Percentiles rank a stretch among this genome's conserved stretches.
Conservation (phyloP, 352 stramenopile species). For the Phytophthora fragariae region DNA sequence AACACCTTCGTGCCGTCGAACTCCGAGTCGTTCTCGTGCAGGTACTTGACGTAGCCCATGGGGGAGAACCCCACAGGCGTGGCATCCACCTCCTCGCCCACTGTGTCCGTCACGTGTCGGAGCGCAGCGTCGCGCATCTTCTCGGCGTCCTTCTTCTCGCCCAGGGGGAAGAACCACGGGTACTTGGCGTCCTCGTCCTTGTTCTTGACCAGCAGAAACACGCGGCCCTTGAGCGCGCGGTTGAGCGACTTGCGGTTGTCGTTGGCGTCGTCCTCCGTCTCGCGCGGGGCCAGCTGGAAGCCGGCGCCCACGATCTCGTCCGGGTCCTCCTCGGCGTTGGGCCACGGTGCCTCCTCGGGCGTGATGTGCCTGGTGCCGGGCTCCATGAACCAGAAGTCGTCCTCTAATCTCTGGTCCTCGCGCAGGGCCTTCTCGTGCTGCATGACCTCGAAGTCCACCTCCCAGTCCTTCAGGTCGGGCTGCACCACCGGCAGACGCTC, state of each 20-base stretch:
- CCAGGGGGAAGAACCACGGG: slow-evolving; percentile 83
- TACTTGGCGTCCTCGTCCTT: slow-evolving; percentile 54
- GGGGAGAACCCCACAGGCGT: slow-evolving; percentile 76
- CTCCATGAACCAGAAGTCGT: slow-evolving; percentile 90
- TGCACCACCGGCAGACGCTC: slow-evolving; percentile 82
- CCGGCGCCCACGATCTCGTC: slow-evolving; percentile 79
- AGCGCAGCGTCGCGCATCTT: slow-evolving; percentile 87
- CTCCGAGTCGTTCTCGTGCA: slow-evolving; percentile 60
- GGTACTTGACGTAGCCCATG: slow-evolving; percentile 78
- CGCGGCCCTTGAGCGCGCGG: slow-evolving; percentile 78
- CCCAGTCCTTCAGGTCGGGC: slow-evolving; percentile 77
- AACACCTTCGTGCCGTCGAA: slow-evolving; percentile 89
- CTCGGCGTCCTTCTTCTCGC: slow-evolving; percentile 65
- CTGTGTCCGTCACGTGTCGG: slow-evolving; percentile 56
- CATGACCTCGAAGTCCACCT: slow-evolving; percentile 78
- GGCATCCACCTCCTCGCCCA: slow-evolving; percentile 57
- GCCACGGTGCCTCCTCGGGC: slow-evolving; percentile 76
- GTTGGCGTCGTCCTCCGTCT: slow-evolving; percentile 77
- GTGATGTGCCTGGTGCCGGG: slow-evolving; percentile 73
- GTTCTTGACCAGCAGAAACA: slow-evolving; percentile 84
- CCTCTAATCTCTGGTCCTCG: slow-evolving; percentile 78
- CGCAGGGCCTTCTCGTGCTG: slow-evolving; percentile 80
- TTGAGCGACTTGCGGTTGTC: slow-evolving; percentile 91
- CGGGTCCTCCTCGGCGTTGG: slow-evolving; percentile 63
- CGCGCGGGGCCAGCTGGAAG: slow-evolving; percentile 78